Percentiles rank a stretch among this genome's conserved stretches.
Evolutionary conservation across 495 filamentous ascomycete species (phyloP).

Genomic region (Lasiosphaeria miniovina): DNA sequence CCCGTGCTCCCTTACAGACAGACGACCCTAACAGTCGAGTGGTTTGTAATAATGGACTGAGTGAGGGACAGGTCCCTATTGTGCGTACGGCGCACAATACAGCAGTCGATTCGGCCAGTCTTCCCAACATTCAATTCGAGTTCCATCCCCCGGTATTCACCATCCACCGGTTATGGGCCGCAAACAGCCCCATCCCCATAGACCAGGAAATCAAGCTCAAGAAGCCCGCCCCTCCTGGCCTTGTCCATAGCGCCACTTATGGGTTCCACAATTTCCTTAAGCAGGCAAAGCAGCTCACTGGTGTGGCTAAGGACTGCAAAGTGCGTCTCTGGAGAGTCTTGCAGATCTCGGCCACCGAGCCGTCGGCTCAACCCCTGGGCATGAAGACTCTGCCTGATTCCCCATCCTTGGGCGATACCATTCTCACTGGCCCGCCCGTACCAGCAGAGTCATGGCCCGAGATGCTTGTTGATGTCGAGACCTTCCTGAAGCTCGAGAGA

Average conservation of each 20-base stretch:
- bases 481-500: slow-evolving; percentile 65
- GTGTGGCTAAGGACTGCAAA: slow-evolving; percentile 65
- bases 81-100: slow-evolving; percentile 76
- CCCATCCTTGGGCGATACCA: slow-evolving; percentile 19
- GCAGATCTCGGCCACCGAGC: slow-evolving; percentile 33
- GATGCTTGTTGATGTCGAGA: slow-evolving; percentile 67
- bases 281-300: slow-evolving; percentile 61
- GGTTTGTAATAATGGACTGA: too few species aligned
- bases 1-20: too few species aligned
- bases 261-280: slow-evolving; percentile 70
- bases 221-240: slow-evolving; percentile 54
- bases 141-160: slow-evolving; percentile 82
- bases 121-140: slow-evolving; percentile 76
- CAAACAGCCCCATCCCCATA: slow-evolving; percentile 52
- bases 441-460: slow-evolving; percentile 57
- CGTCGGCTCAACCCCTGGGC: slow-evolving; percentile 21
- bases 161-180: slow-evolving; percentile 69
- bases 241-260: slow-evolving; percentile 66
- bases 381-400: slow-evolving; percentile 36
- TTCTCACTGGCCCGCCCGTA: slow-evolving; percentile 22
- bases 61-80: slow-evolving; percentile 67
- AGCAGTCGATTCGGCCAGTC: slow-evolving; percentile 47
- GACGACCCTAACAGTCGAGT: too few species aligned
- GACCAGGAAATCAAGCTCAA: slow-evolving; percentile 54
- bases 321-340: slow-evolving; percentile 77